Evolutionary conservation across 2,329 filamentous ascomycete species (phyloP), one percentile per base, ranked within the genome.

Genomic region (Triangularia verruculosa): DNA sequence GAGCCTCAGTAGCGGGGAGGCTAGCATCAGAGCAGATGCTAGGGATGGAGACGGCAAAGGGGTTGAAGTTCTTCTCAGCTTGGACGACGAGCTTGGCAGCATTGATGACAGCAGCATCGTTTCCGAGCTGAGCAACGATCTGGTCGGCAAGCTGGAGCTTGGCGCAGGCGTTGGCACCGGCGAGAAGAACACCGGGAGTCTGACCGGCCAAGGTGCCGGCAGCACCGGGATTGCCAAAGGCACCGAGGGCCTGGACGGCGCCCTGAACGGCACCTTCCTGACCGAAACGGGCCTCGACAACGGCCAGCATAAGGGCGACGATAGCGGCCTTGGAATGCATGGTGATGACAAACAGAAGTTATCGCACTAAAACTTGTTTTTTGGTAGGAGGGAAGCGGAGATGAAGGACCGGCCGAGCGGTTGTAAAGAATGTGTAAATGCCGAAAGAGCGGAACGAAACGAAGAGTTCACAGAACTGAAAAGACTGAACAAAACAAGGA

Each of bases 21-120:
- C 79, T 77, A 1, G 86, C 77, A 67, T 91, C 87, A 25, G 79
- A 82, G 76, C 89, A 91, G 72, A 91, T 83, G 65, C 80, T 84
- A 22, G 85, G 87, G 34, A 86, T 81, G 72, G 78, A 78, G 64
- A 83, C 81, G 63, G 76, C 83, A 68, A 87, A 90, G 61, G 86
- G 86, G 79, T 90, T 90, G 79, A 89, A 89, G 82, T 91, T 90
- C 76, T 89, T 87, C 80, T 90, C 88, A 2, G 88, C 87, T 17
- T 83, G 82, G n/a, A 90, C 87, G 24, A 90, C 80, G 15, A 82
- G 83, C 65, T 82, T 82, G 24, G 88, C 88, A 22, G 85, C 88
- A 12, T 81, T 79, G 64, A 90, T 79, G 67, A 87, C 86, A 65
- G 81, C 77, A 17, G 80, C 75, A 68, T 86, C 85, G 52, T 77